Conservation (phyloP, 1,139 yeast species). For the Meyerozyma athensensis region DNA sequence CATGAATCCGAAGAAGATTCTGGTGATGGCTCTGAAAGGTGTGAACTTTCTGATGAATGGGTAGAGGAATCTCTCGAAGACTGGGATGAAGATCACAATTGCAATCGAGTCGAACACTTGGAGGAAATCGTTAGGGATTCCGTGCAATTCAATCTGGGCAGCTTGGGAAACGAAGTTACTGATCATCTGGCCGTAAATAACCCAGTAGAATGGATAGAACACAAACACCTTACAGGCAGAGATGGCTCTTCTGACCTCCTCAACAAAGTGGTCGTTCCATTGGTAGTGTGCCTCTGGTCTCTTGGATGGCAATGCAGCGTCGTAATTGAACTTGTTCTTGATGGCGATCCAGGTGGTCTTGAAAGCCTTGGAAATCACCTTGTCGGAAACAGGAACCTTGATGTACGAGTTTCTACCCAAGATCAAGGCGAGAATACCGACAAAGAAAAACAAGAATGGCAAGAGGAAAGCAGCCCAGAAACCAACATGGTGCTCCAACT, state of each 20-base stretch:
- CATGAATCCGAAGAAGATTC: constrained; percentile 72
- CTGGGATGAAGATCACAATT: constrained; percentile 58
- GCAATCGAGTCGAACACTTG: constrained; percentile 61
- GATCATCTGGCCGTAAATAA: constrained; percentile 63
- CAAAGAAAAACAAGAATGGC: constrained; percentile 63
- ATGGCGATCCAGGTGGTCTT: constrained; percentile 42
- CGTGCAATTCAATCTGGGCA: constrained; percentile 58
- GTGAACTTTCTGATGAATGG: constrained; percentile 54
- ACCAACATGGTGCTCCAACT: constrained; percentile 32
- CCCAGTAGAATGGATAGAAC: constrained; percentile 63
- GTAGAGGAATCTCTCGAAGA: constrained; percentile 48
- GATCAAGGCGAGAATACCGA: constrained; percentile 53
- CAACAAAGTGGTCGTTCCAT: constrained; percentile 61
- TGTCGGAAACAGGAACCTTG: constrained; percentile 59
- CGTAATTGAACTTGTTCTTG: constrained; percentile 47
- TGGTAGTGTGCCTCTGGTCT: constrained; percentile 40
- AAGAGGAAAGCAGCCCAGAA: constrained; percentile 47
- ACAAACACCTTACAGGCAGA: constrained; percentile 61
- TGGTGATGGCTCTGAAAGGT: constrained; percentile 63
- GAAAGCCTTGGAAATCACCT: constrained; percentile 56
- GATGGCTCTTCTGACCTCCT: constrained; percentile 55
- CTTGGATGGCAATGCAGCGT: constrained; percentile 52
- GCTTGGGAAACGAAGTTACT: constrained; percentile 65
- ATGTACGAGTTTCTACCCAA: constrained; percentile 56
- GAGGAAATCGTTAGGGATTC: constrained; percentile 63